Percentiles rank a stretch among this genome's conserved stretches.
Conservation (phyloP, 495 filamentous ascomycete species). For the Tuber brumale region DNA sequence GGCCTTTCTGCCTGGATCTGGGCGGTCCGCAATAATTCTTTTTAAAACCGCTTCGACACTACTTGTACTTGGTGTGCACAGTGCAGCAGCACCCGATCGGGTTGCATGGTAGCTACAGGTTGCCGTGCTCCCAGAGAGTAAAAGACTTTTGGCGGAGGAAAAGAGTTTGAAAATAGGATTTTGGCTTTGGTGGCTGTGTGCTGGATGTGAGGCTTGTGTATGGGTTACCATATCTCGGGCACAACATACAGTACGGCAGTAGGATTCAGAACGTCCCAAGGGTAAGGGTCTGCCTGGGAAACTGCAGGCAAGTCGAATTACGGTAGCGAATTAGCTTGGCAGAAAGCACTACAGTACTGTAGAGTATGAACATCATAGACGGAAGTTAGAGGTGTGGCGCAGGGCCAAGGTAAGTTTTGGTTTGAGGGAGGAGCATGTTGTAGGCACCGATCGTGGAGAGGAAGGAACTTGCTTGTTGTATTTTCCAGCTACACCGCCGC, state of each 20-base stretch:
- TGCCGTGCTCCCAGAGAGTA: background rate
- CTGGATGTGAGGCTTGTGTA: background rate
- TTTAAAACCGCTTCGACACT: too few species aligned
- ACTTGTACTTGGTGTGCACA: background rate
- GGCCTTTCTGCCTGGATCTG: too few species aligned
- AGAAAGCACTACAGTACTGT: background rate
- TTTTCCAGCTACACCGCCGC: too few species aligned
- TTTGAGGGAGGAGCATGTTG: background rate
- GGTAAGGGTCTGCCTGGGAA: background rate
- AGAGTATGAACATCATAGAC: background rate
- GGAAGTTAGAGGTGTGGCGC: background rate
- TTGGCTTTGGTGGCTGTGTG: background rate
- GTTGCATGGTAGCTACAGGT: background rate
- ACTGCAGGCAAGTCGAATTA: background rate
- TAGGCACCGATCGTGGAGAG: too few species aligned
- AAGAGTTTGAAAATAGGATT: background rate
- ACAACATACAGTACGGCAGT: background rate
- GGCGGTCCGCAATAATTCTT: too few species aligned
- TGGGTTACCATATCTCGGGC: background rate
- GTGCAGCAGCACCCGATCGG: background rate
- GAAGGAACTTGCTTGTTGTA: too few species aligned
- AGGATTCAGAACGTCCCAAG: background rate
- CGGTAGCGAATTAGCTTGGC: background rate
- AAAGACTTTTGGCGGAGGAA: background rate
- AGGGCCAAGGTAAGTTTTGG: background rate